These are phyloP conservation scores for sunflower (Helianthus annuus) DNA, from an alignment of 129 eudicot species.

Conservation along the genomic window HanXRQr2.0-SUNRISE NC_035443.2:84636821-84637320, in stretches of 20 bases:
- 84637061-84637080: too few relatives aligned
- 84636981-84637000: constrained; percentile 79
- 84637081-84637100: too few relatives aligned
- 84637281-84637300: too few relatives aligned
- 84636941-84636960: constrained; percentile 75
- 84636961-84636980: constrained; percentile 36
- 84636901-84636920: constrained; percentile 68
- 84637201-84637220: too few relatives aligned
- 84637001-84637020: constrained; percentile 79
- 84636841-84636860: too few relatives aligned
- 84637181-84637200: constrained; percentile 45
- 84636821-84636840: constrained; percentile 54
- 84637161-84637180: constrained; percentile 82
- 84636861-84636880: neutral
- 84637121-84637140: too few relatives aligned
- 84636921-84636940: constrained; percentile 91
- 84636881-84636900: neutral
- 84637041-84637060: constrained; percentile 66
- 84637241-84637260: too few relatives aligned
- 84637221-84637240: too few relatives aligned
- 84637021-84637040: constrained; percentile 86
- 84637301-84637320: too few relatives aligned
- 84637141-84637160: constrained; percentile 19
- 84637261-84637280: too few relatives aligned
- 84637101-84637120: too few relatives aligned